Conservation (phyloP, 2,329 filamentous ascomycete genomes). For the Tolypocladium amazonense region DNA sequence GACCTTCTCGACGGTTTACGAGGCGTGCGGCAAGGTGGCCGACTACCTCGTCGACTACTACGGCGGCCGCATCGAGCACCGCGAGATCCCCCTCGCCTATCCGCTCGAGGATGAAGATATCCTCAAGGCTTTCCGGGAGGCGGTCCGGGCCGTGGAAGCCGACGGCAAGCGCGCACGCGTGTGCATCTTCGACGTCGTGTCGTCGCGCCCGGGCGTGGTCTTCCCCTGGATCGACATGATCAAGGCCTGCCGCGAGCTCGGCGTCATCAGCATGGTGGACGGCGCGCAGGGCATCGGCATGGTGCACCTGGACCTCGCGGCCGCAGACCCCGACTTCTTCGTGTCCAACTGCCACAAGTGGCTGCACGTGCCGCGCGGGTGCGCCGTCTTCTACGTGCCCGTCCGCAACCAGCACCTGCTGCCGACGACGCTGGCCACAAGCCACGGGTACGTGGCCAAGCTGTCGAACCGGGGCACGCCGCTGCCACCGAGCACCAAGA, state of each 20-base stretch:
- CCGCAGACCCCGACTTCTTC: constrained; percentile 73
- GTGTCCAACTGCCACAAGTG: constrained; percentile 86
- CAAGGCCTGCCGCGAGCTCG: constrained; percentile 51
- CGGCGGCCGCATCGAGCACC: constrained; percentile 27
- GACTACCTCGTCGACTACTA: constrained; percentile 61
- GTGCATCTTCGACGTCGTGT: constrained; percentile 67
- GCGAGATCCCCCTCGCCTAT: constrained; percentile 52
- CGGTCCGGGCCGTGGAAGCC: constrained; percentile 39
- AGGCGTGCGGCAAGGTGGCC: constrained; percentile 63
- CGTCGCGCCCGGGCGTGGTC: constrained; percentile 65
- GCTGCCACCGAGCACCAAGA: constrained; percentile 36
- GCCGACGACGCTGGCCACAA: constrained; percentile 65
- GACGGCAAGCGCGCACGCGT: constrained; percentile 54
- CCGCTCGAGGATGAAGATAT: constrained; percentile 62
- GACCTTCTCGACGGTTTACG: constrained; percentile 71
- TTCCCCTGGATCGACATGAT: constrained; percentile 68
- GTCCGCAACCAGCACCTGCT: constrained; percentile 65
- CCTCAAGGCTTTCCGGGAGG: constrained; percentile 45
- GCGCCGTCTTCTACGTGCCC: constrained; percentile 73
- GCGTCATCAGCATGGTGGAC: constrained; percentile 66
- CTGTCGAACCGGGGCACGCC: constrained; percentile 21
- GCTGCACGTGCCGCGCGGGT: constrained; percentile 71
- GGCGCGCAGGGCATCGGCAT: constrained; percentile 80
- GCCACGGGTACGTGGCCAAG: constrained; percentile 59
- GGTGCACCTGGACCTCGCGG: constrained; percentile 55